Conservation (phyloP, 805 yeast species). For the Candida easanensis region DNA sequence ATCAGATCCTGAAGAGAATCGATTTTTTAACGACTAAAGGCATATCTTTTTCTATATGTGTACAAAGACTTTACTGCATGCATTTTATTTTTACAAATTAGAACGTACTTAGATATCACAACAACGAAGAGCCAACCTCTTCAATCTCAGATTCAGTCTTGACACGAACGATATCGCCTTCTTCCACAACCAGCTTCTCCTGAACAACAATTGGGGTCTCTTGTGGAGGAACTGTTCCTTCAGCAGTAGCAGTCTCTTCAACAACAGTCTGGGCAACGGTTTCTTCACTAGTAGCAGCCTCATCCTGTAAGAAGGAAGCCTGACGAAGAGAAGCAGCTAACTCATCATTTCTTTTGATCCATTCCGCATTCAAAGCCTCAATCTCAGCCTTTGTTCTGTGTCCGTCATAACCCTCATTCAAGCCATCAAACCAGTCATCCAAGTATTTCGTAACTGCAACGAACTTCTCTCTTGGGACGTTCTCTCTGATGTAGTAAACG, state of each 20-base stretch:
- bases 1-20: neutral
- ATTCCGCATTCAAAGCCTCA: neutral
- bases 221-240: neutral
- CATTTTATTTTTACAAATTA: neutral
- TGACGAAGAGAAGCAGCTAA: neutral
- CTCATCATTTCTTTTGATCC: neutral
- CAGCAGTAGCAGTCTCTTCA: neutral
- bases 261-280: neutral
- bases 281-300: neutral
- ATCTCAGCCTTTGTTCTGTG: neutral
- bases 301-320: neutral
- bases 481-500: conserved; percentile 6
- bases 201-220: conserved; percentile 4
- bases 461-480: conserved; percentile 19
- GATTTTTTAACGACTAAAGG: conserved; percentile 4
- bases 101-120: neutral
- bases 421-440: conserved; percentile 17
- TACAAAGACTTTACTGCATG: neutral
- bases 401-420: neutral
- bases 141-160: conserved; percentile 11
- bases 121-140: conserved; percentile 2
- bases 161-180: conserved; percentile 24
- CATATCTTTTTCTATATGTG: too few relatives aligned
- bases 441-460: conserved; percentile 11
- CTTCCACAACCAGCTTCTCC: conserved; percentile 16